Percentiles rank a stretch among this genome's conserved stretches.
Conservation (phyloP, 2,329 filamentous ascomycete species). For the Hymenoscyphus albidus region DNA sequence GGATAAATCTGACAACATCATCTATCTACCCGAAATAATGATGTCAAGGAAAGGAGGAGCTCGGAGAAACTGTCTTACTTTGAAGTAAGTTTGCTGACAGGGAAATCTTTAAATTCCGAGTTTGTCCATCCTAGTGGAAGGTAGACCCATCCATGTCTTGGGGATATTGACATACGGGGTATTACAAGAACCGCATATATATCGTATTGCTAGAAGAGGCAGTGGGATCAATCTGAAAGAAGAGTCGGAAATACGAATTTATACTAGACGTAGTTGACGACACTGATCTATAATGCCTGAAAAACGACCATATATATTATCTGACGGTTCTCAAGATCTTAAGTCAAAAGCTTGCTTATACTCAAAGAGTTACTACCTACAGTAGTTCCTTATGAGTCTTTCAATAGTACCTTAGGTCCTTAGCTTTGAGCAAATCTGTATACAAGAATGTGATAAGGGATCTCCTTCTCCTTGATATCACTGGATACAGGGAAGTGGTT, state of each 20-base stretch:
- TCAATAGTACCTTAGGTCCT: neutral
- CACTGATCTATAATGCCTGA: no score
- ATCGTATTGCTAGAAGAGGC: no score
- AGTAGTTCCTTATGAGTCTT: neutral
- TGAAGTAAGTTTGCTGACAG: neutral
- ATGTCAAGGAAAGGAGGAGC: neutral
- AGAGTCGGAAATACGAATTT: no score
- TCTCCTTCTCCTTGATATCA: neutral
- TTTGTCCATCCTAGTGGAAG: neutral
- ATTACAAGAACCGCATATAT: no score
- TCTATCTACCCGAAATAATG: neutral
- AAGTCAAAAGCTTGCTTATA: neutral
- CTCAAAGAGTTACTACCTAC: neutral
- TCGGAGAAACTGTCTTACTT: neutral
- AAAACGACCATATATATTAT: no score
- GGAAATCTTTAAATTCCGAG: neutral
- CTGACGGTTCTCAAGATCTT: neutral
- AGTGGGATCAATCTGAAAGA: no score
- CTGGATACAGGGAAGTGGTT: neutral
- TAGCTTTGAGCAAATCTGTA: neutral
- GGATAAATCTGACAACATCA: constrained; percentile 1
- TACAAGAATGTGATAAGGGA: neutral
- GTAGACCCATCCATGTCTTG: neutral
- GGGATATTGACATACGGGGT: neutral
- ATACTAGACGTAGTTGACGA: no score